Base-by-base conservation (phyloP, 2,329 filamentous ascomycete genomes). In the Paracoccidioides lutzii region DNA sequence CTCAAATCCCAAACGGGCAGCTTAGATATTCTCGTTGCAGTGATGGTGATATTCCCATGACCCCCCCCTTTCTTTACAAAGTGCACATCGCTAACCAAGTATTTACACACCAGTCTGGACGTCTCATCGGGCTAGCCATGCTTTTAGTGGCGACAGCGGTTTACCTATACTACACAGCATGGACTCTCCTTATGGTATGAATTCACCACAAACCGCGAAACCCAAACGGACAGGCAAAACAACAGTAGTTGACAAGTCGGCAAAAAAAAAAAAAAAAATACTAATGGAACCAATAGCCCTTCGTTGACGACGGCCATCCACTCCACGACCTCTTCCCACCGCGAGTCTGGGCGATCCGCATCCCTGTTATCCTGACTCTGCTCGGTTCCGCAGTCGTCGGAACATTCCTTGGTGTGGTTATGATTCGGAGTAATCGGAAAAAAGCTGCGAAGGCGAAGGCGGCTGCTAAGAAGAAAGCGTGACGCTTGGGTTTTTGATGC, bases 361-460 rank as follows among this genome's bases (percentile, higher is more conserved):
- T 98, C 67, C 93, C 93, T 64, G 91, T 98, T 65, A 95, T 98
- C 70, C 84, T 98, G 63, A 85, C 96, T 60, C 83, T 98, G 49
- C 79, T 98, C 62, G 90, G 86, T 61, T 90, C 85, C 58, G 90
- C 93, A 58, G 90, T 98, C 58, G 91, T 98, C 59, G 93, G 93
- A 61, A 94, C 89, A 58, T 98, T 98, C 78, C 80, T 98, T 63
- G 86, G 87, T 66, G 84, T 95, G 69, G 91, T 98, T 68, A 98
- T 98, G 93, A 97, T 98, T 76, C 83, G 88, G 71, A 97, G 91
- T 80, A 96, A 96, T 79, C 81, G 87, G 72, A 97, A 97, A 83
- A 96, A 93, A 82, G 89, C 89, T 3, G 84, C 89, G 63, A 98
- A 97, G 81, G 86, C 87, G 60, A 90, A 90, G 74, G 85, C 87